Conservation (phyloP, 441 rosid genomes). For the Syzygium syzygioides region DNA sequence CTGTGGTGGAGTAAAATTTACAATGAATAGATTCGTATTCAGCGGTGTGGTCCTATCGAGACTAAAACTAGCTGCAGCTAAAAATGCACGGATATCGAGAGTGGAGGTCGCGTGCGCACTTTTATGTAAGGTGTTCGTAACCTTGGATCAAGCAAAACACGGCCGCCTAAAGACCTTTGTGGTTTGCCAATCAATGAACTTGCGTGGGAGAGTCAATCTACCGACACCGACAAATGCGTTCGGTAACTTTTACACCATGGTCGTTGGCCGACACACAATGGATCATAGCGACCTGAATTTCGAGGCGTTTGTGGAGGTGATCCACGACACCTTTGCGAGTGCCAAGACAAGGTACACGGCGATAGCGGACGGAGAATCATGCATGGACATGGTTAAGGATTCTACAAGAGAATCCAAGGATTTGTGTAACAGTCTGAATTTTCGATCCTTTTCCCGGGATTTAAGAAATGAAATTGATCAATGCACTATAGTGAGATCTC, state of each 20-base stretch:
- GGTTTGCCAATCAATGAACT: conserved; percentile 2
- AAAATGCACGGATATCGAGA: not conserved
- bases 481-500: too few species aligned
- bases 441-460: too few species aligned
- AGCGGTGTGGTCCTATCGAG: not conserved
- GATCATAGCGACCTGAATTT: not conserved
- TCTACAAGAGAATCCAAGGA: not conserved
- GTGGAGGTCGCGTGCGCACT: conserved; percentile 13
- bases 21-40: conserved; percentile 2
- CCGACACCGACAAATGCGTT: conserved; percentile 7
- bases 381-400: not conserved
- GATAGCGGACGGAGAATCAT: not conserved
- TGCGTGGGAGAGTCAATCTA: conserved; percentile 7
- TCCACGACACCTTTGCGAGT: not conserved
- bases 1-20: not conserved
- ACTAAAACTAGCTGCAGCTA: not conserved
- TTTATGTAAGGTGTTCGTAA: not conserved
- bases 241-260: conserved; percentile 15
- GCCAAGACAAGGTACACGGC: not conserved
- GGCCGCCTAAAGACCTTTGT: conserved; percentile 3
- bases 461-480: too few species aligned
- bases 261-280: not conserved
- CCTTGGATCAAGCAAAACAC: not conserved
- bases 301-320: not conserved
- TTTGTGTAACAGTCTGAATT: too few species aligned